A percentile compares a stretch with the other conserved stretches of the same genome.
Evolutionary conservation across 1,284 basidiomycete genomes (phyloP).

Genomic region (Tilletia indica): DNA sequence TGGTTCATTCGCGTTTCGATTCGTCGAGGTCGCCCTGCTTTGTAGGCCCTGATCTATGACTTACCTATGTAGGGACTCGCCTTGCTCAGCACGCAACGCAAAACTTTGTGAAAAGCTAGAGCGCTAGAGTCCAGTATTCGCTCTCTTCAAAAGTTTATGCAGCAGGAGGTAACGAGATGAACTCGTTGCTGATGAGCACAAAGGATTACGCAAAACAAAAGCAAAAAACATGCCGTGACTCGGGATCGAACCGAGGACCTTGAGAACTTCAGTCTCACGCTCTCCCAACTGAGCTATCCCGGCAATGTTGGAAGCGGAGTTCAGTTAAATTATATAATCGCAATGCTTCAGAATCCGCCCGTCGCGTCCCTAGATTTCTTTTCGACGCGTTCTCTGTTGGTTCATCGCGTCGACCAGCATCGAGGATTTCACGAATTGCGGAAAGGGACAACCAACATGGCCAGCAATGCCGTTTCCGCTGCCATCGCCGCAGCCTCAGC

Average conservation of each 20-base stretch:
- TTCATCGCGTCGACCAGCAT: neutral
- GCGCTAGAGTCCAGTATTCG: too few species aligned
- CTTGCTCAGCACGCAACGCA: too few species aligned
- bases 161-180: too few species aligned
- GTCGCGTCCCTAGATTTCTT: neutral
- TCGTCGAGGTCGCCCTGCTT: too few species aligned
- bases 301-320: neutral
- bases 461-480: neutral
- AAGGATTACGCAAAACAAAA: too few species aligned
- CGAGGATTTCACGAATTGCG: neutral
- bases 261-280: conserved; percentile 20
- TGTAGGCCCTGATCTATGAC: too few species aligned
- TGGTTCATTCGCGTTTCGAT: too few species aligned
- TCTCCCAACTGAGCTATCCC: conserved; percentile 19
- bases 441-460: neutral
- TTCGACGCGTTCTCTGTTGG: too few species aligned
- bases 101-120: too few species aligned
- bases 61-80: too few species aligned
- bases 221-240: conserved; percentile 14
- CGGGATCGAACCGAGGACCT: conserved; percentile 17
- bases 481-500: neutral
- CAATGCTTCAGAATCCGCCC: neutral
- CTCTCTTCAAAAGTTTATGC: too few species aligned
- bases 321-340: neutral
- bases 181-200: too few species aligned